These are phyloP conservation scores for Aspergillus neoniger DNA, from an alignment of 2,329 filamentous ascomycete species.

Conservation along the genomic window DNA sequence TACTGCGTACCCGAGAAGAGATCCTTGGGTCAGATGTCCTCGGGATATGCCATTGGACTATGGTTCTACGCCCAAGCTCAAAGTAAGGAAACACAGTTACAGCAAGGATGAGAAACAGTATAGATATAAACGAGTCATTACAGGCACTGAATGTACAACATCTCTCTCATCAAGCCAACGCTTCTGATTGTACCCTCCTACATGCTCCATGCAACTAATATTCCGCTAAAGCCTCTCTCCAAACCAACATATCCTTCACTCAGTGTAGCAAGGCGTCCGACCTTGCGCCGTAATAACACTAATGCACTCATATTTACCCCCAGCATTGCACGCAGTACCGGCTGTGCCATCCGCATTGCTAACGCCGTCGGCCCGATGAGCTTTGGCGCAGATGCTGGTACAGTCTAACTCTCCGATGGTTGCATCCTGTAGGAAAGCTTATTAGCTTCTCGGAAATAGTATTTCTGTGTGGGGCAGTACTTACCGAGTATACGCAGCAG, in stretches of 20 bases:
- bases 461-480: not conserved
- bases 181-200: too few relatives aligned
- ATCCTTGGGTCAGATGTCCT: too few relatives aligned
- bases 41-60: too few relatives aligned
- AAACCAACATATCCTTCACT: not conserved
- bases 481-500: conserved; percentile 13
- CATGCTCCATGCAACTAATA: too few relatives aligned
- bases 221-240: too few relatives aligned
- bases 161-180: too few relatives aligned
- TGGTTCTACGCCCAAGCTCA: too few relatives aligned
- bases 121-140: too few relatives aligned
- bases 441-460: not conserved
- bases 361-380: conserved; percentile 8
- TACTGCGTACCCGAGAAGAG: too few relatives aligned
- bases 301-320: conserved; percentile 8
- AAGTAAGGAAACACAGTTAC: too few relatives aligned
- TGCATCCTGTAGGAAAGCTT: not conserved
- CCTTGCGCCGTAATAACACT: conserved; percentile 6
- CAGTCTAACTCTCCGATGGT: conserved; percentile 8
- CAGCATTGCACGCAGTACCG: conserved; percentile 10
- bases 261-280: conserved; percentile 3
- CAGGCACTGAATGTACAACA: too few relatives aligned
- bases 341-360: conserved; percentile 5
- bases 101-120: too few relatives aligned
- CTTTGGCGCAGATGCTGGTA: conserved; percentile 1